A percentile compares a stretch with the other conserved stretches of the same genome.
Evolutionary conservation across 2,329 filamentous ascomycete species (phyloP).

Genomic region (Talaromyces sp.): DNA sequence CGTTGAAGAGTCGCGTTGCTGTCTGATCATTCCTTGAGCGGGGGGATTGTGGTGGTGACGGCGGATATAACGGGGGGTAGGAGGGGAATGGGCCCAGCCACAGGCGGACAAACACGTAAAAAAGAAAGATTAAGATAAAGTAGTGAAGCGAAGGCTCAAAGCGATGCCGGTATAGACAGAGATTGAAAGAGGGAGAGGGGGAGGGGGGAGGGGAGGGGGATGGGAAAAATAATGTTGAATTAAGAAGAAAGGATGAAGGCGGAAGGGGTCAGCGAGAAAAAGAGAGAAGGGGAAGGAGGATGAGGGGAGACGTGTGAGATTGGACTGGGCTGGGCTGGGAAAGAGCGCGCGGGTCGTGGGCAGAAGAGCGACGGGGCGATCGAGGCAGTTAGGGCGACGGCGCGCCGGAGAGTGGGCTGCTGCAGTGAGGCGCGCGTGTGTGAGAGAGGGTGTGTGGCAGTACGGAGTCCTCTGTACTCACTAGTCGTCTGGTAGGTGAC

Average conservation of each 20-base stretch:
- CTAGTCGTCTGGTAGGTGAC: too few relatives aligned
- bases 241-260: slow-evolving; percentile 14
- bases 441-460: neutral
- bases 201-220: slow-evolving; percentile 8
- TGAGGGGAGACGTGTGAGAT: slow-evolving; percentile 14
- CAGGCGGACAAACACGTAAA: slow-evolving; percentile 26
- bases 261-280: slow-evolving; percentile 15
- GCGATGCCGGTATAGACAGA: neutral
- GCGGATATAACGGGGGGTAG: slow-evolving; percentile 15
- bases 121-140: slow-evolving; percentile 15
- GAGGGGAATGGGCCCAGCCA: slow-evolving; percentile 32
- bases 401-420: slow-evolving; percentile 7
- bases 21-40: slow-evolving; percentile 41
- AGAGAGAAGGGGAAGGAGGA: slow-evolving; percentile 15
- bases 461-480: neutral
- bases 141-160: slow-evolving; percentile 4
- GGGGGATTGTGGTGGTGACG: slow-evolving; percentile 19
- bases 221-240: slow-evolving; percentile 16
- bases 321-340: slow-evolving; percentile 11
- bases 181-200: slow-evolving; percentile 14
- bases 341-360: slow-evolving; percentile 13
- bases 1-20: slow-evolving; percentile 31
- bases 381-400: slow-evolving; percentile 15
- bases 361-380: slow-evolving; percentile 19
- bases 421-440: neutral